Evolutionary conservation across 2,329 filamentous ascomycete species (phyloP).

Genomic region (Triangularia verruculosa): DNA sequence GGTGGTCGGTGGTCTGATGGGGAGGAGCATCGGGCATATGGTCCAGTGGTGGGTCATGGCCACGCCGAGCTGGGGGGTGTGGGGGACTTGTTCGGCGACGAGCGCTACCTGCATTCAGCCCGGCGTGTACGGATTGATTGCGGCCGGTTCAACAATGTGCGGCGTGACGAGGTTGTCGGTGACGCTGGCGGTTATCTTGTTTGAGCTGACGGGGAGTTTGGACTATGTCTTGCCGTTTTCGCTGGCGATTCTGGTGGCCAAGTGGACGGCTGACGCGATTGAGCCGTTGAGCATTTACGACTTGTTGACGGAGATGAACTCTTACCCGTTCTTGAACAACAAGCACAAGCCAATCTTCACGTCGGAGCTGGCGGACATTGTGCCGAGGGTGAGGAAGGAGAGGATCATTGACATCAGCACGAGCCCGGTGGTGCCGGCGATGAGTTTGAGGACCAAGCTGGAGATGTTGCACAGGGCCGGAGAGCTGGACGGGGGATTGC

Average conservation of each 20-base stretch:
- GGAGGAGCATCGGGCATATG: constrained; percentile 79
- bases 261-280: constrained; percentile 95
- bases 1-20: constrained; percentile 93
- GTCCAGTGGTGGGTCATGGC: constrained; percentile 78
- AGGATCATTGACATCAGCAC: constrained; percentile 84
- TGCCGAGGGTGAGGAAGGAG: constrained; percentile 69
- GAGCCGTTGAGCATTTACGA: constrained; percentile 96
- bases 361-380: constrained; percentile 81
- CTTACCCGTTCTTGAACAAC: constrained; percentile 95
- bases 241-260: constrained; percentile 85
- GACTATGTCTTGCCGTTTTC: constrained; percentile 96
- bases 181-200: constrained; percentile 90
- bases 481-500: constrained; percentile 87
- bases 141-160: constrained; percentile 96
- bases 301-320: constrained; percentile 92
- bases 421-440: constrained; percentile 76
- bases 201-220: constrained; percentile 90
- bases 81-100: constrained; percentile 68
- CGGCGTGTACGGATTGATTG: constrained; percentile 93
- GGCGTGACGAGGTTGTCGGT: constrained; percentile 92
- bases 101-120: constrained; percentile 87
- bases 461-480: constrained; percentile 78
- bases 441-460: constrained; percentile 74
- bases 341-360: constrained; percentile 92
- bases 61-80: constrained; percentile 69